Base-by-base conservation (phyloP, 768 basidiomycete genomes). In the Calocybe gangraenosa region DNA sequence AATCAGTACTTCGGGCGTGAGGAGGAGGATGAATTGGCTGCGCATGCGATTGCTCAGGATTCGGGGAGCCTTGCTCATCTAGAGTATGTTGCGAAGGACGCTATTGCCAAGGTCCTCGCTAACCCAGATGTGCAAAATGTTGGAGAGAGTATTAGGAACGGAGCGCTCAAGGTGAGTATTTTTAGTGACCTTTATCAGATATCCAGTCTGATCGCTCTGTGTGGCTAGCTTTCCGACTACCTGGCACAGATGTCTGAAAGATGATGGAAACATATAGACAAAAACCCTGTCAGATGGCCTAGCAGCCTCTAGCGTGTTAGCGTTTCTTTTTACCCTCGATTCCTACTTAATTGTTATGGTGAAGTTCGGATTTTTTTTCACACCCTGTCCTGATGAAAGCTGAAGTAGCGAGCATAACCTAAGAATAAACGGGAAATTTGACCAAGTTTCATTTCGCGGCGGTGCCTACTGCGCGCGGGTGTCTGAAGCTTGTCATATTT, bases 1-100 rank as follows among this genome's bases (percentile, higher is more conserved):
- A 94, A 81, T 60, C 88, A 92, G 55, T 99, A 98, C 78, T 98
- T 96, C 65, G 96, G 95, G 2, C 78, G 93, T 13, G 82, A 87
- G 3, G 93, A 95, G 44, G 84, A 89, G 46, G 84, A 86, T n/a
- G 78, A 79, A 7, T 54, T 65, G 14, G 65, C 60, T 35, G 68
- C 66, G 15, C 63, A 65, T n/a, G 66, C 51, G 14, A 40, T 46
- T 4, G 37, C 37, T 5, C 47, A 46, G 21, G 67, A 77, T 7
- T 80, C 81, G 48, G 84, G 75, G 17, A 82, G 77, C 39, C 59
- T 82, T 28, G 80, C 86, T 3, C 77, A 73, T 10, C 39, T 78
- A 19, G 76, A 78, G 58, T 59, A 48, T 10, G 83, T 82, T 3
- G 92, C 92, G 31, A 79, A 79, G 60, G 92, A 95, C 48, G 82